Percentiles rank a stretch among this genome's conserved stretches.
Evolutionary conservation across 805 yeast species (phyloP).

Genomic region (Pichia californica): DNA sequence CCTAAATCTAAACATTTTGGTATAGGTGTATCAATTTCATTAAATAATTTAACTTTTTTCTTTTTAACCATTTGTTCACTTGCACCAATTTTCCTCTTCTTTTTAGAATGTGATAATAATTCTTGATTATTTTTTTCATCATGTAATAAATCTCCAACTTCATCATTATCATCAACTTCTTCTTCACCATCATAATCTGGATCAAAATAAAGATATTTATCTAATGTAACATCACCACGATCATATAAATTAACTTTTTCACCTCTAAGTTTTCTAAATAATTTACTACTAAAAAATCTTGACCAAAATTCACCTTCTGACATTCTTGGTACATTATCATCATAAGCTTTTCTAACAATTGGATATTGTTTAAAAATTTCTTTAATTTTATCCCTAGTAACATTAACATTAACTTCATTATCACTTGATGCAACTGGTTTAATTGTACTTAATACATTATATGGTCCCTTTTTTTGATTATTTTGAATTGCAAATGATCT

Average conservation of each 20-base stretch:
- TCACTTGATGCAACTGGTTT: slow-evolving; percentile 91
- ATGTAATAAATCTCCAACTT: slow-evolving; percentile 35
- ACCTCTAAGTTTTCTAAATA: slow-evolving; percentile 84
- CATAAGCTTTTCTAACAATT: slow-evolving; percentile 79
- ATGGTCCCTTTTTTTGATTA: slow-evolving; percentile 85
- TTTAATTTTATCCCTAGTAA: slow-evolving; percentile 83
- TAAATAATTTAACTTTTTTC: slow-evolving; percentile 31
- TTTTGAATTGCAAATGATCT: slow-evolving; percentile 81
- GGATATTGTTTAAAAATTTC: slow-evolving; percentile 93
- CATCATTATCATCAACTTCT: slow-evolving; percentile 29
- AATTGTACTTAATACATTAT: slow-evolving; percentile 88
- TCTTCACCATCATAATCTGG: slow-evolving; percentile 45
- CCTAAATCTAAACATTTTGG: slow-evolving; percentile 69
- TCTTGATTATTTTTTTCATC: slow-evolving; percentile 12
- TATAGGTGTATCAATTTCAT: slow-evolving; percentile 38
- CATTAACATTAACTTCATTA: slow-evolving; percentile 87
- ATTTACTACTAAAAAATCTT: slow-evolving; percentile 82
- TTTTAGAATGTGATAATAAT: slow-evolving; percentile 3
- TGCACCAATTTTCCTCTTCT: slow-evolving; percentile 9
- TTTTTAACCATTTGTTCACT: slow-evolving; percentile 21
- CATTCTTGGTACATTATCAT: slow-evolving; percentile 84
- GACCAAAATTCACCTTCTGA: slow-evolving; percentile 96
- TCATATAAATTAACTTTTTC: slow-evolving; percentile 71
- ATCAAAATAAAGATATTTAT: slow-evolving; percentile 70
- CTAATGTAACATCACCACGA: slow-evolving; percentile 79